phyloP scores from a whole-genome alignment of 169 alveolate species.

The Plasmodium knowlesi region DNA sequence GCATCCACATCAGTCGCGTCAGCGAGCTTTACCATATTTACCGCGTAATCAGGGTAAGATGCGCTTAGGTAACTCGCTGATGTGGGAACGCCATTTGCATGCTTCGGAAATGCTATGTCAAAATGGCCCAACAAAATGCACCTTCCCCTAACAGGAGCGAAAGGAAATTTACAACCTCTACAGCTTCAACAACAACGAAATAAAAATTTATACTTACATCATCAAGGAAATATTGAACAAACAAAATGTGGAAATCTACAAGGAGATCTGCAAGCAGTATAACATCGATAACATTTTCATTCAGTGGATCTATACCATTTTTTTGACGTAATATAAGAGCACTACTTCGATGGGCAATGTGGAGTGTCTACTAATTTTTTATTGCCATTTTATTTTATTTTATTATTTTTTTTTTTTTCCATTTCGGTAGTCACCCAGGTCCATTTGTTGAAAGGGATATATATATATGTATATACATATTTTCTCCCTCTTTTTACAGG shows the following conservation, averaged over 20 bases:
- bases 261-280: constrained; percentile 63
- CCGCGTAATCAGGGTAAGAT: background rate
- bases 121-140: background rate
- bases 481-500: background rate
- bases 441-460: background rate
- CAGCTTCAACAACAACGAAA: constrained; percentile 70
- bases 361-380: background rate
- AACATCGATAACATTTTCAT: constrained; percentile 69
- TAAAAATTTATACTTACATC: constrained; percentile 44
- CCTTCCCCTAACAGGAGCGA: constrained; percentile 16
- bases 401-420: no score
- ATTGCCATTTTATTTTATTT: background rate
- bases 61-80: background rate
- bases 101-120: background rate
- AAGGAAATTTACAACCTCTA: constrained; percentile 46
- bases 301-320: constrained; percentile 73
- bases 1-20: background rate
- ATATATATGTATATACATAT: no score
- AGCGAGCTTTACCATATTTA: background rate
- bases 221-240: constrained; percentile 50
- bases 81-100: background rate
- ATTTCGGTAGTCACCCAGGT: no score
- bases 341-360: background rate
- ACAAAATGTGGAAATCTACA: constrained; percentile 49
- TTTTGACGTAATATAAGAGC: constrained; percentile 25